Evolutionary conservation across 1,284 basidiomycete species (phyloP), one percentile per base, ranked within the genome.

Genomic region (Apiotrichum domesticum): DNA sequence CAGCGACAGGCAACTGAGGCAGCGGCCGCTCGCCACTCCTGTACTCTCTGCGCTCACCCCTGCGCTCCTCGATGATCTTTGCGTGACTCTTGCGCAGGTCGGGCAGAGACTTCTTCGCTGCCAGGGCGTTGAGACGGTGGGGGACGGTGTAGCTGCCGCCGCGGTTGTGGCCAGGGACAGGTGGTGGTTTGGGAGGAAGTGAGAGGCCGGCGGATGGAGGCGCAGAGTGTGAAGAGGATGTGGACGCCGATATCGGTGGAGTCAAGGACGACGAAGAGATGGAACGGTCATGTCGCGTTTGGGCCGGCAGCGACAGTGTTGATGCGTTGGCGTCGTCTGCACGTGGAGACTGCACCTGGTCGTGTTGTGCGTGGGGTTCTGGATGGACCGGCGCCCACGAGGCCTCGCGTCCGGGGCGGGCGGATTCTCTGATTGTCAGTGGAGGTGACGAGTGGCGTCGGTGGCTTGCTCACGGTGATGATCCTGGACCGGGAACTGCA

Each of bases 81-180:
- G 57, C 71, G 58, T 81, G 80, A 52, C 74, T 78, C 46, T 83
- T 84, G 29, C 88, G 83, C 49, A 96, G 78, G 69, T 96, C 91
- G 8, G 93, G 91, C 58, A 96, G 79, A 54, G 90, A 93, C 76
- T 94, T 90, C 77, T 90, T 92, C 35, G 80, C 79, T 1, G 80
- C 71, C 4, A 87, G 76, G 6, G 64, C 71, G 46, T 71, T 74
- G 7, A 69, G 61, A 7, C 75, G 65, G 37, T 75, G 74, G 3
- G 70, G 64, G 1, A 68, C 66, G 3, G 71, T 72, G 57, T 68
- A 72, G 61, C 75, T 75, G 8, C 71, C 69, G 14, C 73, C 74
- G 10, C 71, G 69, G 35, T 54, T 63, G 61, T 77, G 75, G 7
- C 67, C 49, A 10, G 40, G 41, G 33, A 42, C 14, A 0, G 40